Conservation (phyloP, 139 green algal genomes). For the Astrephomene gubernaculifera region DNA sequence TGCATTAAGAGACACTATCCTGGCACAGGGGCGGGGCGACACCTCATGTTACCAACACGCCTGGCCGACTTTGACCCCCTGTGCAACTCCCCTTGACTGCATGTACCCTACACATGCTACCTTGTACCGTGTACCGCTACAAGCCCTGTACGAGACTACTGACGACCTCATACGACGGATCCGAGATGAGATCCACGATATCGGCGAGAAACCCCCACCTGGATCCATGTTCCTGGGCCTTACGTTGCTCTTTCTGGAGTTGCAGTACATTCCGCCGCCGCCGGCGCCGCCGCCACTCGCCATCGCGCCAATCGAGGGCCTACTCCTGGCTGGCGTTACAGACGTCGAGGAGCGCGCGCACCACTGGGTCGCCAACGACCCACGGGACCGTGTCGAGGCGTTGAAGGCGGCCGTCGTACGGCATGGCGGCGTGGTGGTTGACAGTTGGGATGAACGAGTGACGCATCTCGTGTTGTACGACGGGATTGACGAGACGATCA, state of each 20-base stretch:
- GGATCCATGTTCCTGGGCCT: constrained; percentile 39
- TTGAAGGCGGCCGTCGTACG: constrained; percentile 26
- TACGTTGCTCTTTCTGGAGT: constrained; percentile 25
- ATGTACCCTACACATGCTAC: no score
- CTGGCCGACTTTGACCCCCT: no score
- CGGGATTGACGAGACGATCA: constrained; percentile 37
- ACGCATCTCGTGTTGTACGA: constrained; percentile 35
- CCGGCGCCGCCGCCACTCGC: background rate
- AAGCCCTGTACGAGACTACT: constrained; percentile 26
- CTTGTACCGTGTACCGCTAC: no score
- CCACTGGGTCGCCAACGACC: background rate
- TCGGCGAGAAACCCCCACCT: constrained; percentile 9
- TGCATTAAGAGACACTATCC: no score
- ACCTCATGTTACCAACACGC: no score
- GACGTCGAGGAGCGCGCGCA: background rate
- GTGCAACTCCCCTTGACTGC: no score
- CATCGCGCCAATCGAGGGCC: background rate
- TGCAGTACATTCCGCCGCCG: background rate
- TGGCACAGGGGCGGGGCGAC: no score
- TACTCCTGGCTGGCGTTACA: constrained; percentile 1
- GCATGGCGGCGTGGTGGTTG: constrained; percentile 26
- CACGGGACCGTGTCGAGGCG: constrained; percentile 27
- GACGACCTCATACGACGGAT: constrained; percentile 23
- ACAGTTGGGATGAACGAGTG: constrained; percentile 24
- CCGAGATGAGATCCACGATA: constrained; percentile 7